Evolutionary conservation across 2,329 filamentous ascomycete genomes (phyloP).

Genomic region (Colletotrichum theobromicola): DNA sequence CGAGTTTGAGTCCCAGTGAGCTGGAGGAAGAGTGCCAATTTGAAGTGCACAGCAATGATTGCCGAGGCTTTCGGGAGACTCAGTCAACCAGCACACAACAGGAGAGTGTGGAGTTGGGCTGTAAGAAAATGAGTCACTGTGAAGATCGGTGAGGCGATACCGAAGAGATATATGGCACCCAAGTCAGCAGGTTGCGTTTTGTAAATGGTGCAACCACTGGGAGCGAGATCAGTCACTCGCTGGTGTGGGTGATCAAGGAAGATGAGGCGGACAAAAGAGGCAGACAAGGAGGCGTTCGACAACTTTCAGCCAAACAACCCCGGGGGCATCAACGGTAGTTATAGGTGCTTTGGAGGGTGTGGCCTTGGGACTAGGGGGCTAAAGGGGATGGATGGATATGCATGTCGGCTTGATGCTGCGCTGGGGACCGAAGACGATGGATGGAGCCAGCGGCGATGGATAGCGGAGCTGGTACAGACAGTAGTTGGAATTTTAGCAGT

Average conservation of each 20-base stretch:
- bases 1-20: conserved; percentile 5
- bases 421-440: conserved; percentile 14
- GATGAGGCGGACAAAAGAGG: conserved; percentile 25
- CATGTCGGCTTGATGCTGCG: conserved; percentile 19
- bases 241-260: conserved; percentile 33
- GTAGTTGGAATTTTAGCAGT: neutral
- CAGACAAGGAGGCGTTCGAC: conserved; percentile 22
- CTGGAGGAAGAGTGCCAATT: conserved; percentile 24
- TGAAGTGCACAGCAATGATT: conserved; percentile 28
- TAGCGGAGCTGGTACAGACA: neutral
- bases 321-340: conserved; percentile 19
- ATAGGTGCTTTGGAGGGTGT: conserved; percentile 15
- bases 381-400: conserved; percentile 14
- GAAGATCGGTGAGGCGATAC: conserved; percentile 46
- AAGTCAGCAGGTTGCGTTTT: conserved; percentile 19
- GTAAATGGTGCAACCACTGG: conserved; percentile 24
- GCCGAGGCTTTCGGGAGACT: conserved; percentile 9
- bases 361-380: conserved; percentile 10
- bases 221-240: conserved; percentile 10
- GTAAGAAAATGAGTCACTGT: conserved; percentile 47
- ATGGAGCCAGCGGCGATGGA: neutral
- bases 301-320: conserved; percentile 8
- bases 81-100: conserved; percentile 10
- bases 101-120: conserved; percentile 28
- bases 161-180: conserved; percentile 42